Evolutionary conservation across 106 monocot species (phyloP).

Genomic region (Acorus calamus): DNA sequence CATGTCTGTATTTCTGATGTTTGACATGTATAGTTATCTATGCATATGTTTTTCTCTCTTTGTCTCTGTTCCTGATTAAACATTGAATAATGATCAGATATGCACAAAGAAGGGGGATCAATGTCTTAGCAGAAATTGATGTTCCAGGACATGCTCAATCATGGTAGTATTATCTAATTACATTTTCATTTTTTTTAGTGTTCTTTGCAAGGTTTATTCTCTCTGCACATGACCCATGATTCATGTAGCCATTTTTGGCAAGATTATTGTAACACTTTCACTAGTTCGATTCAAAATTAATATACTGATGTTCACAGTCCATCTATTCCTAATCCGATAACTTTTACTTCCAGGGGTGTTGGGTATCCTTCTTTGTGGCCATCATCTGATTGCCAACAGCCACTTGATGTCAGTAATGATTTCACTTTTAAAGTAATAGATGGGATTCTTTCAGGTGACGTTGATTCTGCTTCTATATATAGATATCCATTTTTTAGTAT

Average conservation of each 20-base stretch:
- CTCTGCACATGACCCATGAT: too few species aligned
- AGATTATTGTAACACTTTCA: too few species aligned
- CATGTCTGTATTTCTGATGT: too few species aligned
- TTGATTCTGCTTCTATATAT: neutral
- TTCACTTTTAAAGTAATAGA: constrained; percentile 84
- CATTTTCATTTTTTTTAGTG: neutral
- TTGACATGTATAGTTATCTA: neutral
- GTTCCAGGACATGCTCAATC: constrained; percentile 89
- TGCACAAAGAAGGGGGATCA: constrained; percentile 75
- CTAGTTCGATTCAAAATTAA: too few species aligned
- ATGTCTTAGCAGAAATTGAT: constrained; percentile 91
- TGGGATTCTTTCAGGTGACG: constrained; percentile 88
- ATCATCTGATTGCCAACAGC: constrained; percentile 51
- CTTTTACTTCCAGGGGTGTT: constrained; percentile 48
- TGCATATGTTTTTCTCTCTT: neutral
- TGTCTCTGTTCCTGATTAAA: neutral
- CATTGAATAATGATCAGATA: constrained; percentile 40
- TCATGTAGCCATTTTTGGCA: too few species aligned
- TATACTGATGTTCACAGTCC: too few species aligned
- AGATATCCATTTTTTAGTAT: too few species aligned
- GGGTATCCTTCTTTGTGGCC: constrained; percentile 89
- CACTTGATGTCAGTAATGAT: constrained; percentile 88
- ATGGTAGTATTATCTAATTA: constrained; percentile 35
- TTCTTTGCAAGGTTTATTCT: too few species aligned
- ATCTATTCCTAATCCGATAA: neutral